phyloP scores from a whole-genome alignment of 2,329 filamentous ascomycete genomes.

The Aspergillus bombycis region DNA sequence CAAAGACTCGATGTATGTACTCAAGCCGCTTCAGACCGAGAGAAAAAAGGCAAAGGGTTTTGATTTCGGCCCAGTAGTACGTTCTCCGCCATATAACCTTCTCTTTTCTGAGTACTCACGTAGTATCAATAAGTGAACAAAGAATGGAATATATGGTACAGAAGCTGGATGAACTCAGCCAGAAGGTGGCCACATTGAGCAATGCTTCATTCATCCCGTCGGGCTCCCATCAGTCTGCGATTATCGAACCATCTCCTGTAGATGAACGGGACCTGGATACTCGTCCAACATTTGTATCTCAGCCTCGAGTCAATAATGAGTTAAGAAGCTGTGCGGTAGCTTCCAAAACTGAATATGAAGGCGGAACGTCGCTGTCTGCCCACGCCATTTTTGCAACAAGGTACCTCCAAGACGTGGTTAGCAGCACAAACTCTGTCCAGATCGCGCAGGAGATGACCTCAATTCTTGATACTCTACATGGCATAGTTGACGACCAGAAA shows the following conservation, averaged over 20 bases:
- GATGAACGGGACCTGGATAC: neutral
- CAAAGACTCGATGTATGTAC: slow-evolving; percentile 13
- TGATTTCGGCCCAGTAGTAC: slow-evolving; percentile 18
- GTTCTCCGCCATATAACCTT: neutral
- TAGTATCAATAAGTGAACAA: slow-evolving; percentile 6
- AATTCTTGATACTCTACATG: slow-evolving; percentile 5
- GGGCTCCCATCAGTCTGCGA: neutral
- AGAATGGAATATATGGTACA: slow-evolving; percentile 16
- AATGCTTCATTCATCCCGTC: neutral
- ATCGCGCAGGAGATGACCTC: neutral
- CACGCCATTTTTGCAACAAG: slow-evolving; percentile 11
- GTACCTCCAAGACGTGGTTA: slow-evolving; percentile 11
- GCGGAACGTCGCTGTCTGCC: slow-evolving; percentile 11
- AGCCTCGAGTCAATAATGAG: neutral
- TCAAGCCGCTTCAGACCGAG: slow-evolving; percentile 3
- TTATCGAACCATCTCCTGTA: neutral
- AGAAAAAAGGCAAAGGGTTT: slow-evolving; percentile 15
- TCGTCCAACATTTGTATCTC: neutral
- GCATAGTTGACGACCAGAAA: neutral
- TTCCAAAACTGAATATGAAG: slow-evolving; percentile 3
- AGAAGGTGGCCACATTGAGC: slow-evolving; percentile 6
- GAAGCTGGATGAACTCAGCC: slow-evolving; percentile 16
- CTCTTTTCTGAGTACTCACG: neutral
- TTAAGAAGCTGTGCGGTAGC: neutral
- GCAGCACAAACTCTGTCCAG: neutral